These are phyloP conservation scores for Zygoascus biomembranicola DNA, from an alignment of 805 yeast genomes.

Conservation along the genomic window DNA sequence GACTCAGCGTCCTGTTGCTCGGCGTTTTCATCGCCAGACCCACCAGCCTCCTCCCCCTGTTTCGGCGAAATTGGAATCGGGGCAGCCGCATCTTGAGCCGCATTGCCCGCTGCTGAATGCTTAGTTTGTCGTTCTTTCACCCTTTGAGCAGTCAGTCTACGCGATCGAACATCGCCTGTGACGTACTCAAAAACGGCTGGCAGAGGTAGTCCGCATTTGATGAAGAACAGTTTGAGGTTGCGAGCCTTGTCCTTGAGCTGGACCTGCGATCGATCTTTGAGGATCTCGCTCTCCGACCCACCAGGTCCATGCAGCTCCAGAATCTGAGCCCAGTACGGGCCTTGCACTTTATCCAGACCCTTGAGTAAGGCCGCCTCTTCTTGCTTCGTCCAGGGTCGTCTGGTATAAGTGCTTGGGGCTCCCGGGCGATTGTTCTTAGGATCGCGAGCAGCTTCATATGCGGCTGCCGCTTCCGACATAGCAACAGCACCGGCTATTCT, in stretches of 20 bases:
- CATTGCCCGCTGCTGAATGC: background rate
- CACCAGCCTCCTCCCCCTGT: background rate
- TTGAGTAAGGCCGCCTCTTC: slow-evolving; percentile 80
- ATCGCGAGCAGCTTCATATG: slow-evolving; percentile 4
- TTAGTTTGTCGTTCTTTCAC: background rate
- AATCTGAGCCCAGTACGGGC: slow-evolving; percentile 92
- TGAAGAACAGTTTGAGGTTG: slow-evolving; percentile 83
- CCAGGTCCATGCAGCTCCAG: slow-evolving; percentile 91
- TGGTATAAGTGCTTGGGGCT: slow-evolving; percentile 18
- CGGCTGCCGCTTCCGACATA: background rate
- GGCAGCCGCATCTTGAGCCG: background rate
- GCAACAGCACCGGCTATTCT: background rate
- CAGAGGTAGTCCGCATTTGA: slow-evolving; percentile 64
- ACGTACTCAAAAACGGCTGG: slow-evolving; percentile 77
- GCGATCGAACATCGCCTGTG: slow-evolving; percentile 57
- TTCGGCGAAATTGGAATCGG: background rate
- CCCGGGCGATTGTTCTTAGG: background rate
- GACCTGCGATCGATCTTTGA: slow-evolving; percentile 82
- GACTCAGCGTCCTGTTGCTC: slow-evolving; percentile 12
- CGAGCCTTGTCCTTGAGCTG: slow-evolving; percentile 95
- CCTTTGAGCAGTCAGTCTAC: background rate
- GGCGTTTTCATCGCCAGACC: background rate
- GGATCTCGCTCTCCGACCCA: slow-evolving; percentile 71
- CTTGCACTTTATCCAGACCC: slow-evolving; percentile 67
- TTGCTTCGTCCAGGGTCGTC: slow-evolving; percentile 79